These are phyloP conservation scores for Rubia occidens DNA, from an alignment of 305 asterid species.

Conservation along the genomic window DNA sequence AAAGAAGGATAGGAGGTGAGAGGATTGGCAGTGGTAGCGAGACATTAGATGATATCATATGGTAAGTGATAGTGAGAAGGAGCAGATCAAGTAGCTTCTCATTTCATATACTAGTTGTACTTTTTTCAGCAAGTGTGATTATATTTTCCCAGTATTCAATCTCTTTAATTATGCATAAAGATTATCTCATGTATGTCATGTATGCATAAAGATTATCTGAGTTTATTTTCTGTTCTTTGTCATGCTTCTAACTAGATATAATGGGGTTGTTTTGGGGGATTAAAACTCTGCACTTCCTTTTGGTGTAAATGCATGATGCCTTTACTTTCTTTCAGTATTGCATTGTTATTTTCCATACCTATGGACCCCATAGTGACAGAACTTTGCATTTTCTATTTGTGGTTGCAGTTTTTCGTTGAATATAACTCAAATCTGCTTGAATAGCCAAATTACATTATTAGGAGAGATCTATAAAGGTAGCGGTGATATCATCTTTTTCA, in stretches of 20 bases:
- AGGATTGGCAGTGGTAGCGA: constrained; percentile 16
- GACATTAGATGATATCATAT: constrained; percentile 3
- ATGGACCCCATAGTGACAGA: not conserved
- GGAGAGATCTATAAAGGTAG: constrained; percentile 78
- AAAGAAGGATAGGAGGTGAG: constrained; percentile 34
- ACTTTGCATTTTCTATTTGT: not conserved
- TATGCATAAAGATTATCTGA: too few species aligned
- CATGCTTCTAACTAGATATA: too few species aligned
- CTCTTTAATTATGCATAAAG: too few species aligned
- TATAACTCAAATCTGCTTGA: constrained; percentile 70
- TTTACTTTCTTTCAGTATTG: not conserved
- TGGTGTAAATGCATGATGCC: not conserved
- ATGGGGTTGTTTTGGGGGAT: too few species aligned
- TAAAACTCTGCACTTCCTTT: not conserved
- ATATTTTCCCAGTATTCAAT: too few species aligned
- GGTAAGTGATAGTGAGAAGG: not conserved
- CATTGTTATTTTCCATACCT: not conserved
- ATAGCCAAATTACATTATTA: constrained; percentile 60
- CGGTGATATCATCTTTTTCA: not conserved
- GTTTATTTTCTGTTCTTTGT: too few species aligned
- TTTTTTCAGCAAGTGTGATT: too few species aligned
- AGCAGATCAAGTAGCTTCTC: not conserved
- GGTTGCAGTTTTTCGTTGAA: constrained; percentile 55
- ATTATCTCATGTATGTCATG: too few species aligned
- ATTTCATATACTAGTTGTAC: not conserved